A percentile compares a stretch with the other conserved stretches of the same genome.
These are phyloP conservation scores for Limonomyces culmigenus DNA, from an alignment of 1,284 basidiomycete species.

Conservation along the genomic window DNA sequence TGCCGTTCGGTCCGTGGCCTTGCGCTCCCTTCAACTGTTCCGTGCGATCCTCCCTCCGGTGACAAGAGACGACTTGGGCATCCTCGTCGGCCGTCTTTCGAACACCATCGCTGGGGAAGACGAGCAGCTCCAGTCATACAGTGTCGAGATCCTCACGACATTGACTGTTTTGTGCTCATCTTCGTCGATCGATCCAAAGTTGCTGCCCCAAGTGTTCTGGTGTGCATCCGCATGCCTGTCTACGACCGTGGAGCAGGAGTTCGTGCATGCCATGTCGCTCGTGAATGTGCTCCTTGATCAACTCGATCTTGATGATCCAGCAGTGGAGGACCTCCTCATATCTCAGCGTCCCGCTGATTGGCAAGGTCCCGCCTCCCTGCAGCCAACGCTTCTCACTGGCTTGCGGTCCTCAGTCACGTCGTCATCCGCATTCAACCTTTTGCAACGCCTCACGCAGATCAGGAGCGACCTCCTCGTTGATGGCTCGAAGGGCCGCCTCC, in stretches of 20 bases:
- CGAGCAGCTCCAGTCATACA: slow-evolving; percentile 67
- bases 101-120: slow-evolving; percentile 71
- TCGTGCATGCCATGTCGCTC: slow-evolving; percentile 50
- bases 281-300: slow-evolving; percentile 56
- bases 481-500: slow-evolving; percentile 50
- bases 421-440: slow-evolving; percentile 48
- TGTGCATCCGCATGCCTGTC: slow-evolving; percentile 67
- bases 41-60: slow-evolving; percentile 67
- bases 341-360: slow-evolving; percentile 61
- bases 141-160: slow-evolving; percentile 71
- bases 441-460: slow-evolving; percentile 50
- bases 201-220: slow-evolving; percentile 83
- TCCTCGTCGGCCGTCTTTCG: slow-evolving; percentile 70
- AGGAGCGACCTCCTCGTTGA: slow-evolving; percentile 60
- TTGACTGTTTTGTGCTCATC: slow-evolving; percentile 51
- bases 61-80: slow-evolving; percentile 59
- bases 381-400: slow-evolving; percentile 65
- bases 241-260: slow-evolving; percentile 76
- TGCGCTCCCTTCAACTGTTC: slow-evolving; percentile 84
- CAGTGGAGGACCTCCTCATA: slow-evolving; percentile 44
- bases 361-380: slow-evolving; percentile 51
- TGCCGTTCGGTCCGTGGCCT: slow-evolving; percentile 75
- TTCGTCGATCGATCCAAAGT: slow-evolving; percentile 36
- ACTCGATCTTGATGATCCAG: slow-evolving; percentile 57
- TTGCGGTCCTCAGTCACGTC: slow-evolving; percentile 68